phyloP scores from a whole-genome alignment of 371 early-diverging fungal genomes.

The Blakeslea trispora region DNA sequence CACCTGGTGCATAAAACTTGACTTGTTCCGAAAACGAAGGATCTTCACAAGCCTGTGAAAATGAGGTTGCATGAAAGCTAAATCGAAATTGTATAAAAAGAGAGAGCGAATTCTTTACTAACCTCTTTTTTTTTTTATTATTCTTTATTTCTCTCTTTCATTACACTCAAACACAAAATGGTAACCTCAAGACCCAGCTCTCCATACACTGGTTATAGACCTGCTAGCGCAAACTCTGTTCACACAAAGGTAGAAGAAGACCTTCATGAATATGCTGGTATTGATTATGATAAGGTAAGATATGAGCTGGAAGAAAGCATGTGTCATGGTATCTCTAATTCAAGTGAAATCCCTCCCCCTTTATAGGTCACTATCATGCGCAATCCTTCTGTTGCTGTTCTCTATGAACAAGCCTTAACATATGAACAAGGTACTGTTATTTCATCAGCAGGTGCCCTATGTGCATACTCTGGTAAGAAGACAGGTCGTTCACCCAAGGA shows the following conservation, averaged over 20 bases:
- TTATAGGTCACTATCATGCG: conserved; percentile 61
- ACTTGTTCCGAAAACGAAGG: neutral
- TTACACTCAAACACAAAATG: conserved; percentile 15
- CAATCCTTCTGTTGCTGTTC: conserved; percentile 79
- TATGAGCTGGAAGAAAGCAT: neutral
- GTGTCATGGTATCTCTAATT: too few species aligned
- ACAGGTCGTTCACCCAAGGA: conserved; percentile 91
- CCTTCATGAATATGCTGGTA: conserved; percentile 53
- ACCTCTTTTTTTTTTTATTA: neutral
- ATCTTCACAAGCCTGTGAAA: conserved; percentile 10
- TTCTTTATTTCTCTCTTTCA: conserved; percentile 3
- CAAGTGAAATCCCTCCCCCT: neutral
- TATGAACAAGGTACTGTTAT: conserved; percentile 89
- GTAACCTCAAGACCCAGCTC: conserved; percentile 46
- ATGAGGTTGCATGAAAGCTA: neutral
- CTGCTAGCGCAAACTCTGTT: conserved; percentile 36
- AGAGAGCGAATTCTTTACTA: too few species aligned
- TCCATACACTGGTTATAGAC: conserved; percentile 40
- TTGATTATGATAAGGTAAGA: conserved; percentile 55
- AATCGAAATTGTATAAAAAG: conserved; percentile 9
- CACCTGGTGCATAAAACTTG: neutral
- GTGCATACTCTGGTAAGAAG: conserved; percentile 90
- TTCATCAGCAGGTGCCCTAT: conserved; percentile 91
- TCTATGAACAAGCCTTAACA: conserved; percentile 94
- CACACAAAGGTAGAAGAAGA: conserved; percentile 57